Conservation (phyloP, 805 yeast genomes). For the Geotrichum ghanense region DNA sequence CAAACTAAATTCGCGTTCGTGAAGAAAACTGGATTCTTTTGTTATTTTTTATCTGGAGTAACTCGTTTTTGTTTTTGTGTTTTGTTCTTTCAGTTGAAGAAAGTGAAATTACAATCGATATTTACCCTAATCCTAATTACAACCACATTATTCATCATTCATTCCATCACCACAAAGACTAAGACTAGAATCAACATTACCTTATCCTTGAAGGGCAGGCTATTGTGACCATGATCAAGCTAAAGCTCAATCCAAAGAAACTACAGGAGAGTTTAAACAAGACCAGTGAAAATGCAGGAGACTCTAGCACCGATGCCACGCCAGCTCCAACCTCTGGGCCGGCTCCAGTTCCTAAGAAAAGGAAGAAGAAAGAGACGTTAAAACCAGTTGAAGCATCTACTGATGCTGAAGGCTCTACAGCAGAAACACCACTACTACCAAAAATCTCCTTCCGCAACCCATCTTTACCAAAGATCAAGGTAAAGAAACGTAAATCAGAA, state of each 20-base stretch:
- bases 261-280: neutral
- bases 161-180: too few relatives aligned
- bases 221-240: conserved; percentile 20
- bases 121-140: too few relatives aligned
- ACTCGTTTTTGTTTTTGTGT: too few relatives aligned
- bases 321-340: neutral
- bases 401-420: neutral
- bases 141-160: too few relatives aligned
- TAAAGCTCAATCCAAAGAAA: conserved; percentile 16
- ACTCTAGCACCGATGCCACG: neutral
- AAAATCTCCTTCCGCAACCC: neutral
- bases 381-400: neutral
- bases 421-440: neutral
- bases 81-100: too few relatives aligned
- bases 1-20: too few relatives aligned
- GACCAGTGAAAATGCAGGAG: conserved; percentile 3
- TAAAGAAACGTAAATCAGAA: neutral
- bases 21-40: too few relatives aligned
- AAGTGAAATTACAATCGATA: too few relatives aligned
- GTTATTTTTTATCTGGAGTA: too few relatives aligned
- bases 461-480: neutral
- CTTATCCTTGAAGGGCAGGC: too few relatives aligned
- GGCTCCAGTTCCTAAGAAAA: neutral
- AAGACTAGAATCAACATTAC: too few relatives aligned
- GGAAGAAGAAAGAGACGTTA: neutral